Evolutionary conservation across 2,329 filamentous ascomycete genomes (phyloP).

Genomic region (Penicillium occitanis): DNA sequence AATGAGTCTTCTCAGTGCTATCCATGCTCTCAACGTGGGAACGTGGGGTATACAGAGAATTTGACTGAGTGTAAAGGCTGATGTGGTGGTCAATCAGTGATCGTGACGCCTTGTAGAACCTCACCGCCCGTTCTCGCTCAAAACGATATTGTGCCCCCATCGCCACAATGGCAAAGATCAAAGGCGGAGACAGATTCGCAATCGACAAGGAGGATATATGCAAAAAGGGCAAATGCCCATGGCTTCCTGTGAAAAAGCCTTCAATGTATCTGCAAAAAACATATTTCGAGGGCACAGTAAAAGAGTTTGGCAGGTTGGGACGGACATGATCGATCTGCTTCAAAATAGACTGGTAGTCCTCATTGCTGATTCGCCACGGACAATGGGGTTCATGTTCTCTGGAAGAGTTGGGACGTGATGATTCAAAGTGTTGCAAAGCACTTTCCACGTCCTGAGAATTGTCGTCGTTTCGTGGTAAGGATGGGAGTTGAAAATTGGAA

Average conservation of each 20-base stretch:
- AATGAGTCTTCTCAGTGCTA: slow-evolving; percentile 13
- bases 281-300: slow-evolving; percentile 17
- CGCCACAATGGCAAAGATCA: slow-evolving; percentile 11
- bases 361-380: slow-evolving; percentile 19
- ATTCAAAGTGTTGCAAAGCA: slow-evolving; percentile 2
- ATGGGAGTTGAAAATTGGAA: slow-evolving; percentile 18
- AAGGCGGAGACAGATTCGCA: slow-evolving; percentile 15
- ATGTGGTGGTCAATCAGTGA: slow-evolving; percentile 17
- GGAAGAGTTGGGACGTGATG: slow-evolving; percentile 11
- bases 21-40: slow-evolving; percentile 16
- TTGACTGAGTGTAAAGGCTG: slow-evolving; percentile 4
- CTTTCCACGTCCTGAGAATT: slow-evolving; percentile 15
- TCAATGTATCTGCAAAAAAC: slow-evolving; percentile 18
- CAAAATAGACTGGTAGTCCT: slow-evolving; percentile 9
- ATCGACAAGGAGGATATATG: slow-evolving; percentile 12
- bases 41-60: slow-evolving; percentile 12
- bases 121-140: slow-evolving; percentile 18
- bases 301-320: slow-evolving; percentile 10
- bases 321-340: slow-evolving; percentile 11
- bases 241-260: slow-evolving; percentile 19
- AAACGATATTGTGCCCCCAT: slow-evolving; percentile 20
- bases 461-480: slow-evolving; percentile 18
- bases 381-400: slow-evolving; percentile 13
- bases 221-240: slow-evolving; percentile 16
- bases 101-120: slow-evolving; percentile 18